Evolutionary conservation across 768 basidiomycete species (phyloP).

Genomic region (Neoboletus subvelutipes): DNA sequence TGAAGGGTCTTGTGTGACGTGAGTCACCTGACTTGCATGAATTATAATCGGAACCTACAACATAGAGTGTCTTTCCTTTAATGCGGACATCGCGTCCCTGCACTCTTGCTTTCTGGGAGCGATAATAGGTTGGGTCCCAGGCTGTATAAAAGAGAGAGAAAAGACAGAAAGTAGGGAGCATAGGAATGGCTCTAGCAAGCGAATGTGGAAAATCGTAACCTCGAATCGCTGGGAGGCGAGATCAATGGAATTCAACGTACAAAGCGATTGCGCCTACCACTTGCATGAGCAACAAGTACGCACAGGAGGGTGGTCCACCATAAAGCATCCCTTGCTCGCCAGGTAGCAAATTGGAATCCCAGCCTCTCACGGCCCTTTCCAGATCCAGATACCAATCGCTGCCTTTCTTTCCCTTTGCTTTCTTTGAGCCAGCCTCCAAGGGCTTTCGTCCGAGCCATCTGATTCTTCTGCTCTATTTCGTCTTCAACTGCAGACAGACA

Average conservation of each 20-base stretch:
- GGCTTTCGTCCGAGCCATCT: slow-evolving; percentile 78
- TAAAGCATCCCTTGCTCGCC: slow-evolving; percentile 67
- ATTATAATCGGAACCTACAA: slow-evolving; percentile 42
- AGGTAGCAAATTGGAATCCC: slow-evolving; percentile 53
- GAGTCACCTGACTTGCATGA: background rate
- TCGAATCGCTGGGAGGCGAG: slow-evolving; percentile 18
- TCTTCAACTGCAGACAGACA: slow-evolving; percentile 83
- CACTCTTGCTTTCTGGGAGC: slow-evolving; percentile 54
- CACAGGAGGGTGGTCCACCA: slow-evolving; percentile 54
- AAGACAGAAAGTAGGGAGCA: slow-evolving; percentile 50
- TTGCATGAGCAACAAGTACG: slow-evolving; percentile 42
- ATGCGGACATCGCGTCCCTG: slow-evolving; percentile 75
- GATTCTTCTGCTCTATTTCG: slow-evolving; percentile 72
- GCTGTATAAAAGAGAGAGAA: slow-evolving; percentile 74
- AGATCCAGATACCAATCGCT: slow-evolving; percentile 45
- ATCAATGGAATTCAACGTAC: slow-evolving; percentile 1
- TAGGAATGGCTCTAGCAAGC: slow-evolving; percentile 32
- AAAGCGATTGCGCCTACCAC: slow-evolving; percentile 40
- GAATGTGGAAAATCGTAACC: slow-evolving; percentile 20
- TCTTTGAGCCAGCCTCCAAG: slow-evolving; percentile 69
- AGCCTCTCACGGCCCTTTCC: slow-evolving; percentile 43
- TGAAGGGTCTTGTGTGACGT: slow-evolving; percentile 52
- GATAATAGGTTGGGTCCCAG: slow-evolving; percentile 84
- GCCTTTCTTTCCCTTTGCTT: slow-evolving; percentile 63
- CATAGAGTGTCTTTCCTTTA: slow-evolving; percentile 61